Conservation (phyloP, 345 rosid species). For the Dimocarpus longan region DNA sequence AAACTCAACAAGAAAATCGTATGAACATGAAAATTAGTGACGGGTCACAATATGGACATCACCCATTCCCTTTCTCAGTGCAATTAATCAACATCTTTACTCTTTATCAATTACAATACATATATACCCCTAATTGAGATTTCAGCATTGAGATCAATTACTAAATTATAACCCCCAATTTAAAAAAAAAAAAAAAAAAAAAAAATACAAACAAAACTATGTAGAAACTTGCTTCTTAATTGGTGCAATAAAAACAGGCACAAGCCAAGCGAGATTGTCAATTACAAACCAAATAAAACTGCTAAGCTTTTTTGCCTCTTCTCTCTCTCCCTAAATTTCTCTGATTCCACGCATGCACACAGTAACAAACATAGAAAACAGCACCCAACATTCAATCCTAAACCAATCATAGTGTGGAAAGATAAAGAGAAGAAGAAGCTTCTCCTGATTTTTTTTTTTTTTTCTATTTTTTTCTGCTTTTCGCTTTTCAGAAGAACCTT, state of each 20-base stretch:
- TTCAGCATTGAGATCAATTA: too few relatives aligned
- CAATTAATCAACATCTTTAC: too few relatives aligned
- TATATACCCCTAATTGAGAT: too few relatives aligned
- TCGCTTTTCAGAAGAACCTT: background rate
- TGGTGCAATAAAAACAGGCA: background rate
- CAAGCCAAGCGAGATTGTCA: background rate
- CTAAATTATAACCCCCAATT: too few relatives aligned
- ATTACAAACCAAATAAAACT: background rate
- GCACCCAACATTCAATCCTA: background rate
- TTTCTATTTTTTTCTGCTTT: too few relatives aligned
- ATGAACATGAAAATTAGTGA: too few relatives aligned
- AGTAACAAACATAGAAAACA: background rate
- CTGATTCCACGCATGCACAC: background rate
- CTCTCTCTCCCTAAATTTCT: background rate
- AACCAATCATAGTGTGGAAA: background rate
- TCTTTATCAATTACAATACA: too few relatives aligned
- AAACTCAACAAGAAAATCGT: too few relatives aligned
- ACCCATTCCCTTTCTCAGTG: too few relatives aligned
- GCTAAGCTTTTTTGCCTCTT: conserved; percentile 11
- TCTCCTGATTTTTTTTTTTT: background rate
- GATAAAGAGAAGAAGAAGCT: background rate
- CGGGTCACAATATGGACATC: too few relatives aligned
- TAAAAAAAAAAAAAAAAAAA: too few relatives aligned
- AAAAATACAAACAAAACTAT: too few relatives aligned
- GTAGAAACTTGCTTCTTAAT: background rate